These are phyloP conservation scores for Xylariaceae sp. DNA, from an alignment of 2,329 filamentous ascomycete genomes.

Conservation along the genomic window DNA sequence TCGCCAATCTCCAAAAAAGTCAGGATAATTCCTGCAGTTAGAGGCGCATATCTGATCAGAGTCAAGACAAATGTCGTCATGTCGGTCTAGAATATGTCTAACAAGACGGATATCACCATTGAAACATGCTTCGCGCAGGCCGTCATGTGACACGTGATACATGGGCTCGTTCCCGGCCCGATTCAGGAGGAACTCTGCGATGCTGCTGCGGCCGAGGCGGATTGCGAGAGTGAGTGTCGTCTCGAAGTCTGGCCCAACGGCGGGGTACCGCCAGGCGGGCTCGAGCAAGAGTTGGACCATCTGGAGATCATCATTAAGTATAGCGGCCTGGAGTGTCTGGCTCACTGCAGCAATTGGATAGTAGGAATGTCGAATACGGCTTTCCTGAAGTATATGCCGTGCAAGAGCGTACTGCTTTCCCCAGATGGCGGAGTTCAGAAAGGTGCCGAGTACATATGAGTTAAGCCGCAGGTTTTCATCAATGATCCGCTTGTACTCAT, in stretches of 20 bases:
- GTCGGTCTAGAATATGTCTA: not conserved
- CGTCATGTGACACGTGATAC: conserved; percentile 1
- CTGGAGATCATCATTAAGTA: not conserved
- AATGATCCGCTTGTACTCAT: not conserved
- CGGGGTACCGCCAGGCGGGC: not conserved
- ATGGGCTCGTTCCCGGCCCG: not conserved
- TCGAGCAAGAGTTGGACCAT: not conserved
- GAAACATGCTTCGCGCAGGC: conserved; percentile 2
- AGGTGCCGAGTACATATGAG: not conserved
- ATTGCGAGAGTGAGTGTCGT: not conserved
- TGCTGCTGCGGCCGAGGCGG: not conserved
- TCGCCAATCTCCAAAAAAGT: not conserved
- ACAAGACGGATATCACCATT: conserved; percentile 1
- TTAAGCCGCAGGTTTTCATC: not conserved
- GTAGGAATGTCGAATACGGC: not conserved
- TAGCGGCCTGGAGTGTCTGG: not conserved
- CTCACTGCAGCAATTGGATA: not conserved
- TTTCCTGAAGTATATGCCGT: not conserved
- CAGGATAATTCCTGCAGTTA: not conserved
- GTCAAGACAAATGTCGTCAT: not conserved
- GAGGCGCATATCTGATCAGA: not conserved
- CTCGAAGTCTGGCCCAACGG: not conserved
- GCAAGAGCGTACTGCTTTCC: not conserved
- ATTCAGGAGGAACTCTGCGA: conserved; percentile 1
- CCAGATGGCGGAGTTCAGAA: not conserved